Conservation (phyloP, 495 filamentous ascomycete genomes). For the Neurospora sublineolata region DNA sequence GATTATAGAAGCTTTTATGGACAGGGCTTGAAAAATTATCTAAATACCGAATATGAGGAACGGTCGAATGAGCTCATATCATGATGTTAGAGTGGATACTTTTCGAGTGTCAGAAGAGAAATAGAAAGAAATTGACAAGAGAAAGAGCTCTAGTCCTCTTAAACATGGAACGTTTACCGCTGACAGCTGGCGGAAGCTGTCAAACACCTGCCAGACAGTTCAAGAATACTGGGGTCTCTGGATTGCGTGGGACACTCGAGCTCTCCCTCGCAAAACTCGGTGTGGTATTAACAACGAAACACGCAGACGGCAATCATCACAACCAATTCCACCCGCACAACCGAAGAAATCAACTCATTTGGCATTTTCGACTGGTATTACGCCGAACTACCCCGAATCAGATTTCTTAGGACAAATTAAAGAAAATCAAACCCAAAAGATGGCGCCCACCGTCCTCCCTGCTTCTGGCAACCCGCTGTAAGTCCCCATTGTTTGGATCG, state of each 20-base stretch:
- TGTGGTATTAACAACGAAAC: neutral
- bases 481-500: conserved; percentile 10
- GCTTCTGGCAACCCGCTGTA: conserved; percentile 44
- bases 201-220: neutral
- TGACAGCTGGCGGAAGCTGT: neutral
- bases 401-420: no score
- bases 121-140: neutral
- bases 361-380: neutral
- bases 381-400: neutral
- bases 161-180: neutral
- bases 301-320: neutral
- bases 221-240: neutral
- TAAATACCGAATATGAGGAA: neutral
- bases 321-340: neutral
- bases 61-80: neutral
- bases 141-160: neutral
- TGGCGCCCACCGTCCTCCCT: conserved; percentile 43
- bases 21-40: neutral
- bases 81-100: neutral
- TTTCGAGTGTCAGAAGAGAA: neutral
- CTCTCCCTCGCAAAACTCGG: neutral
- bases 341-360: neutral
- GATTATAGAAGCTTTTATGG: neutral
- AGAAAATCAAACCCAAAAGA: conserved; percentile 13
- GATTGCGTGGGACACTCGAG: neutral